A percentile compares a stretch with the other conserved stretches of the same genome.
Evolutionary conservation across 805 yeast species (phyloP).

Genomic region (Suhomyces pyralidae): DNA sequence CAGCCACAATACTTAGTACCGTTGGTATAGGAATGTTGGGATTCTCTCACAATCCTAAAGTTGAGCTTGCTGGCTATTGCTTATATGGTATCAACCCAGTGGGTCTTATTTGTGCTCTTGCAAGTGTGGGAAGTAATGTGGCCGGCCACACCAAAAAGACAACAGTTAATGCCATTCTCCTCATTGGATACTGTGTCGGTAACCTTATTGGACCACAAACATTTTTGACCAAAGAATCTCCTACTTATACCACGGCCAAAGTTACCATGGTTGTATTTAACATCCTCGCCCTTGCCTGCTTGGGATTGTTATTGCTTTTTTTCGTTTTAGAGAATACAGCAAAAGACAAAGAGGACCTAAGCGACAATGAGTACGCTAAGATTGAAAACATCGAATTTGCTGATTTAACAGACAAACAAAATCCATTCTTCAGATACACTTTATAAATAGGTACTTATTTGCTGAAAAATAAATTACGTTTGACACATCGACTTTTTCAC

Average conservation of each 20-base stretch:
- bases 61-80: slow-evolving; percentile 25
- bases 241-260: slow-evolving; percentile 41
- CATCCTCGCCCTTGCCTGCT: slow-evolving; percentile 22
- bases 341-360: slow-evolving; percentile 27
- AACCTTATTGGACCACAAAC: slow-evolving; percentile 57
- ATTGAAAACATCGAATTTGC: slow-evolving; percentile 45
- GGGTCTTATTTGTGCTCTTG: slow-evolving; percentile 27
- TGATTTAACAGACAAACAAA: slow-evolving; percentile 54
- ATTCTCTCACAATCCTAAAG: slow-evolving; percentile 31
- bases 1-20: slow-evolving; percentile 21
- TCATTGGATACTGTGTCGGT: slow-evolving; percentile 53
- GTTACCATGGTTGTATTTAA: slow-evolving; percentile 38
- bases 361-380: slow-evolving; percentile 20
- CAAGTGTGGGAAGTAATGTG: slow-evolving; percentile 44
- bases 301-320: slow-evolving; percentile 23
- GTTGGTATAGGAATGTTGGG: slow-evolving; percentile 40
- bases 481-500: too few relatives aligned
- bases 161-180: slow-evolving; percentile 42
- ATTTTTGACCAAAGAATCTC: slow-evolving; percentile 43
- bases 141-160: slow-evolving; percentile 59
- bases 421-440: slow-evolving; percentile 51
- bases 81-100: slow-evolving; percentile 31
- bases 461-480: too few relatives aligned
- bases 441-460: slow-evolving; percentile 4
- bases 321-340: slow-evolving; percentile 36